Base-by-base conservation (phyloP, 1,284 basidiomycete species). In the Melanopsichium pennsylvanicum region DNA sequence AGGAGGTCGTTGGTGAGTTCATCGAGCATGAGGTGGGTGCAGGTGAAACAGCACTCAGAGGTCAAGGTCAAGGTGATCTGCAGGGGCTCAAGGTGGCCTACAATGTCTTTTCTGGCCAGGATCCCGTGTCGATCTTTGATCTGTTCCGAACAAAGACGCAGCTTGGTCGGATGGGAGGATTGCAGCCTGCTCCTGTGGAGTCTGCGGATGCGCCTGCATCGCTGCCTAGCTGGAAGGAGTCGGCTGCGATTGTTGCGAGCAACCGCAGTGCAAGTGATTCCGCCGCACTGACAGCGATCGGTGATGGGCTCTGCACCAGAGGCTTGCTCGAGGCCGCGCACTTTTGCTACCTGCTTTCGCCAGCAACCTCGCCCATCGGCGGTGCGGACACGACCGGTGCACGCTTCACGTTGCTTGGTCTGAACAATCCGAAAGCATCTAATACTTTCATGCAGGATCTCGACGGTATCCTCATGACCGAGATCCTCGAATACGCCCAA, bases 401-500 rank as follows among this genome's bases (percentile, higher is more conserved):
- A 38, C 87, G 90, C 23, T 83, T 91, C 82, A 47, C 55, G 29
- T 52, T 93, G 21, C 79, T 91, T 29, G 90, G 90, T 11, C 85
- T 87, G 21, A 86, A 84, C 40, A 87, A 83, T 76, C 89, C 88
- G 0, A 83, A 84, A 35, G 74, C 75, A 13, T 83, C 82, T 48
- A 84, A 86, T 0, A 84, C 82, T 31, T 89, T 88, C 75, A 83
- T 85, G 74, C 87, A 86, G 74, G 88, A 94, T 77, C 82, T 86
- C 9, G 94, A 97, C 79, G 84, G 88, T 7, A 85, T 93, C 56
- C 87, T 96, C 62, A 88, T 97, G 70, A 89, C 93, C 6, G 96
- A 99, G 83, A 89, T 97, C 34, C 84, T 89, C 9, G 96, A 99
- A 82, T 98, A 92, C 79, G 93, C 92, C 0, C 82, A 93, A 54